Percentiles rank a stretch among this genome's conserved stretches.
Evolutionary conservation across 106 monocot genomes (phyloP).

Genomic region (Allium cepa): DNA sequence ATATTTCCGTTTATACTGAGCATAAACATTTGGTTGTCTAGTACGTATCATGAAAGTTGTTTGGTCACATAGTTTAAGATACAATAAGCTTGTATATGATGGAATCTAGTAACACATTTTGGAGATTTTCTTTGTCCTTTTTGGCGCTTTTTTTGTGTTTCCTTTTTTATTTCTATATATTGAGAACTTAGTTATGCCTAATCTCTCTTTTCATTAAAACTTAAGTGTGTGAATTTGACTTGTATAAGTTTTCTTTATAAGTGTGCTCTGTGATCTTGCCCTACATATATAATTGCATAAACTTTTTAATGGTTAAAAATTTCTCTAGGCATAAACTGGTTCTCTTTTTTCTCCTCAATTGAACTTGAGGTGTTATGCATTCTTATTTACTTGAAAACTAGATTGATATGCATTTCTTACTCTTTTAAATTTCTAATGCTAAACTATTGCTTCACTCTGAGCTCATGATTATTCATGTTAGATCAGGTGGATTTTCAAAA

Average conservation of each 20-base stretch:
- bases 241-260: no score
- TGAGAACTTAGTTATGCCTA: no score
- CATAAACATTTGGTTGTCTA: not conserved
- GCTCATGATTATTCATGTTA: conserved; percentile 22
- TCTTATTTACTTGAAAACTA: no score
- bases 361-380: no score
- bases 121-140: no score
- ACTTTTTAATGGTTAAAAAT: not conserved
- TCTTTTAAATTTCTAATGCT: conserved; percentile 1
- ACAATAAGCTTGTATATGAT: no score
- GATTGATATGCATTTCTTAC: not conserved
- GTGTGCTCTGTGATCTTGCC: not conserved
- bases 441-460: conserved; percentile 29
- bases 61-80: not conserved
- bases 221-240: no score
- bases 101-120: no score
- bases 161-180: no score
- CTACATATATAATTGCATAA: not conserved
- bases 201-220: no score
- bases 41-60: not conserved
- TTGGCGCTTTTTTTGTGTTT: no score
- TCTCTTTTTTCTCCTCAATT: not conserved
- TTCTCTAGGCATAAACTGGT: not conserved
- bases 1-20: not conserved
- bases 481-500: conserved; percentile 33